Evolutionary conservation across 257 asterid species (phyloP).

Genomic region (Anisodus tanguticus): DNA sequence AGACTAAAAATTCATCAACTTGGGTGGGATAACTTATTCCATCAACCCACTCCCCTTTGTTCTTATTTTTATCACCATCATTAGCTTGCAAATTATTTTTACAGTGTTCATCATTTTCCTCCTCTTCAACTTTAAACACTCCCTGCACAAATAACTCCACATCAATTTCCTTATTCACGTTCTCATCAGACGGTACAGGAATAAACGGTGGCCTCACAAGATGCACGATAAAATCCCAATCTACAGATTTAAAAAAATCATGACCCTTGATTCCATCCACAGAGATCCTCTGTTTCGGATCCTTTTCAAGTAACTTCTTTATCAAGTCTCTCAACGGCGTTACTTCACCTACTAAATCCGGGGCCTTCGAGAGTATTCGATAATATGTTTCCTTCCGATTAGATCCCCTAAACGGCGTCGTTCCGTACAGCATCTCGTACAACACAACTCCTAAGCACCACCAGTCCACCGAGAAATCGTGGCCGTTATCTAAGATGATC

Average conservation of each 20-base stretch:
- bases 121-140: slow-evolving; percentile 52
- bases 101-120: slow-evolving; percentile 38
- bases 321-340: slow-evolving; percentile 89
- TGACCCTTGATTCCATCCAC: slow-evolving; percentile 66
- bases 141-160: slow-evolving; percentile 72
- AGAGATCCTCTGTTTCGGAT: slow-evolving; percentile 63
- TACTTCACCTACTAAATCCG: slow-evolving; percentile 68
- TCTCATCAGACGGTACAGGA: slow-evolving; percentile 61
- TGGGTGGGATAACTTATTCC: slow-evolving; percentile 50
- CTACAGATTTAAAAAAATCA: slow-evolving; percentile 57
- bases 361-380: slow-evolving; percentile 53
- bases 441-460: slow-evolving; percentile 89
- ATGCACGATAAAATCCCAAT: slow-evolving; percentile 70
- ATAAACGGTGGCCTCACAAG: slow-evolving; percentile 88
- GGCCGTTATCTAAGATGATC: slow-evolving; percentile 79
- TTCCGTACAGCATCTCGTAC: slow-evolving; percentile 90
- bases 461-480: slow-evolving; percentile 94
- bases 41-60: slow-evolving; percentile 52
- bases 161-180: slow-evolving; percentile 51
- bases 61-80: not conserved
- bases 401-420: slow-evolving; percentile 81
- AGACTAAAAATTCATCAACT: slow-evolving; percentile 58
- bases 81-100: not conserved
- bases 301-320: slow-evolving; percentile 75
- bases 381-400: slow-evolving; percentile 77